Conservation (phyloP, 1,139 yeast species). For the Schizosaccharomyces versatilis region DNA sequence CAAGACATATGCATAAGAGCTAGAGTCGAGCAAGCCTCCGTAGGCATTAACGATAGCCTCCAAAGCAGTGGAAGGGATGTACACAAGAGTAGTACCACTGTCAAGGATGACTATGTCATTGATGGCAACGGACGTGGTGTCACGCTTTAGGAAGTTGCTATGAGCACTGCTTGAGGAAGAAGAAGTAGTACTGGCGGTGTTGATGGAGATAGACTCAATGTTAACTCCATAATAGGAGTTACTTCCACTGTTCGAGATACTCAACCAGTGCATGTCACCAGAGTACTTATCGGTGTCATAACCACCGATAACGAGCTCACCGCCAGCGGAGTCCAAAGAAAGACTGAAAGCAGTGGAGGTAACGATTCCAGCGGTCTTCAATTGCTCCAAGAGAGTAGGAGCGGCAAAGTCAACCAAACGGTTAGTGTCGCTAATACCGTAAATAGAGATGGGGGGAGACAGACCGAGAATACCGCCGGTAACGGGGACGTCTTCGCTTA, state of each 20-base stretch:
- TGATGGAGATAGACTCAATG: neutral
- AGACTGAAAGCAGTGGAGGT: constrained; percentile 5
- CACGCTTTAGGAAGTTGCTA: neutral
- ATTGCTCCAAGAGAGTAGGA: constrained; percentile 7
- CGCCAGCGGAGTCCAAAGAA: neutral
- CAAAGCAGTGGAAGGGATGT: neutral
- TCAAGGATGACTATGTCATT: neutral
- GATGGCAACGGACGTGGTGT: neutral
- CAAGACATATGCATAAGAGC: neutral
- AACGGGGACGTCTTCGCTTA: neutral
- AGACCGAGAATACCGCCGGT: constrained; percentile 9
- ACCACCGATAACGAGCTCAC: neutral
- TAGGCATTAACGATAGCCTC: neutral
- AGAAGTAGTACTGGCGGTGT: neutral
- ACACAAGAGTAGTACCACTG: neutral
- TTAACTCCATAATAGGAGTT: neutral
- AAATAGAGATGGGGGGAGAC: constrained; percentile 6
- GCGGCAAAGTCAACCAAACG: constrained; percentile 3
- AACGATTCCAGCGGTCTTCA: constrained; percentile 5
- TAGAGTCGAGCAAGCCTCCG: neutral
- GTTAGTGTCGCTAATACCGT: neutral
- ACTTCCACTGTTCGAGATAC: neutral
- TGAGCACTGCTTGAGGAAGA: no score
- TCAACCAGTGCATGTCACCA: neutral
- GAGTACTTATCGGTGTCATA: neutral